Evolutionary conservation across 805 yeast genomes (phyloP).

Genomic region (Pichia scutulata): DNA sequence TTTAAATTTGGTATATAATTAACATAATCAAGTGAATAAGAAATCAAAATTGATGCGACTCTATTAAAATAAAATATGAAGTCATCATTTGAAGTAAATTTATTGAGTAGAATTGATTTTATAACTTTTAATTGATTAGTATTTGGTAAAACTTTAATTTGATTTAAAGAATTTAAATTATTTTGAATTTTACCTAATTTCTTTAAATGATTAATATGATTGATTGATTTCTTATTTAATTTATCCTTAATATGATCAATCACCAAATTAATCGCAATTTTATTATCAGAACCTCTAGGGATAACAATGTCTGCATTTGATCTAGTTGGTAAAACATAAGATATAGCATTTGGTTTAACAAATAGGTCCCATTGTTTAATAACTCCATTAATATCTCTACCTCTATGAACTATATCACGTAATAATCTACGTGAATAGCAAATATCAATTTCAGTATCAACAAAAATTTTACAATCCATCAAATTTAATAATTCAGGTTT

Average conservation of each 20-base stretch:
- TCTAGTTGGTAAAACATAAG: conserved; percentile 69
- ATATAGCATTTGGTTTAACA: conserved; percentile 88
- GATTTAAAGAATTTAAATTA: conserved; percentile 26
- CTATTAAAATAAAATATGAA: conserved; percentile 84
- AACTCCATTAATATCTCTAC: conserved; percentile 76
- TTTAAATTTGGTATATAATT: conserved; percentile 24
- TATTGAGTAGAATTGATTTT: conserved; percentile 58
- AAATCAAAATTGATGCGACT: conserved; percentile 63
- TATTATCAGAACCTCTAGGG: conserved; percentile 86
- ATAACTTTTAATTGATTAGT: conserved; percentile 68
- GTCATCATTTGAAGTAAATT: conserved; percentile 54
- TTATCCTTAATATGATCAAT: conserved; percentile 74
- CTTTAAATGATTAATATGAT: conserved; percentile 59
- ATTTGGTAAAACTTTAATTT: conserved; percentile 33
- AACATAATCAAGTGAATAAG: conserved; percentile 57
- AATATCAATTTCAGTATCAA: conserved; percentile 89
- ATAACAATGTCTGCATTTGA: conserved; percentile 75
- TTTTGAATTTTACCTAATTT: conserved; percentile 38
- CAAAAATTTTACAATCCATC: conserved; percentile 83
- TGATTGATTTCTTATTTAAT: conserved; percentile 51
- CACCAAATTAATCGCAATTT: conserved; percentile 70
- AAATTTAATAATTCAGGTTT: conserved; percentile 60
- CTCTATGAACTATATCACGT: conserved; percentile 80
- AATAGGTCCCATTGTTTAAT: conserved; percentile 83
- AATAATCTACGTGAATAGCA: conserved; percentile 84